These are phyloP conservation scores for Colletotrichum musae DNA, from an alignment of 2,329 filamentous ascomycete genomes.

Conservation along the genomic window DNA sequence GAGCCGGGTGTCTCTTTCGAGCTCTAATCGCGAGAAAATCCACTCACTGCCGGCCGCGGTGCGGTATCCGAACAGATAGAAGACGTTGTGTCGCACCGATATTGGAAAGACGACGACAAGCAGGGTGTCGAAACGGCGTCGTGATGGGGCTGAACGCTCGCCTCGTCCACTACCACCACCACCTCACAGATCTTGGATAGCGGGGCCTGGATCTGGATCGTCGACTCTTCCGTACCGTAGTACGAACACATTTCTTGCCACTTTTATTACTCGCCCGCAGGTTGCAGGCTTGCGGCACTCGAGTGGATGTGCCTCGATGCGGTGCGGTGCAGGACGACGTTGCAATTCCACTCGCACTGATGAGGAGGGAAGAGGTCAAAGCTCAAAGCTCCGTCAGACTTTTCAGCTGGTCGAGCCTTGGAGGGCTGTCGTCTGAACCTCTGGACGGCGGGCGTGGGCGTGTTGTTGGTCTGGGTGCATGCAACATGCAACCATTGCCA, in stretches of 20 bases:
- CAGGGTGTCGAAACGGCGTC: conserved; percentile 35
- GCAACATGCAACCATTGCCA: too few species aligned
- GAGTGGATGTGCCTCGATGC: background rate
- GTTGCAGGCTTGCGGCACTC: background rate
- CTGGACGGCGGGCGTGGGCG: background rate
- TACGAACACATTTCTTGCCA: background rate
- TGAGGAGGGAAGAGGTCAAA: conserved; percentile 18
- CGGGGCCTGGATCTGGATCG: conserved; percentile 38
- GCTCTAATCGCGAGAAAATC: conserved; percentile 28
- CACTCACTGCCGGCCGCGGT: conserved; percentile 15
- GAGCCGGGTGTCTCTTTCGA: conserved; percentile 17
- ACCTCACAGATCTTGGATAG: conserved; percentile 36
- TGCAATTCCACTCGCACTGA: conserved; percentile 15
- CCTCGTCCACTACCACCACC: conserved; percentile 19
- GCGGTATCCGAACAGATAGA: conserved; percentile 10
- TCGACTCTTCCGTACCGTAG: conserved; percentile 8
- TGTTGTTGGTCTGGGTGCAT: background rate
- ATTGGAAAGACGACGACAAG: conserved; percentile 21
- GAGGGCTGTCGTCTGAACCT: conserved; percentile 15
- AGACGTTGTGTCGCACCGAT: conserved; percentile 24
- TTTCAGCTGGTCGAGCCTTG: conserved; percentile 11
- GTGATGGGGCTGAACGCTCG: conserved; percentile 30
- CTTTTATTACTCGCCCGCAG: too few species aligned
- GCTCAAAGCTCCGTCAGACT: conserved; percentile 16
- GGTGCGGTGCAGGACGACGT: conserved; percentile 10